These are phyloP conservation scores for Amanita molliuscula DNA, from an alignment of 768 basidiomycete species.

Conservation along the genomic window DNA sequence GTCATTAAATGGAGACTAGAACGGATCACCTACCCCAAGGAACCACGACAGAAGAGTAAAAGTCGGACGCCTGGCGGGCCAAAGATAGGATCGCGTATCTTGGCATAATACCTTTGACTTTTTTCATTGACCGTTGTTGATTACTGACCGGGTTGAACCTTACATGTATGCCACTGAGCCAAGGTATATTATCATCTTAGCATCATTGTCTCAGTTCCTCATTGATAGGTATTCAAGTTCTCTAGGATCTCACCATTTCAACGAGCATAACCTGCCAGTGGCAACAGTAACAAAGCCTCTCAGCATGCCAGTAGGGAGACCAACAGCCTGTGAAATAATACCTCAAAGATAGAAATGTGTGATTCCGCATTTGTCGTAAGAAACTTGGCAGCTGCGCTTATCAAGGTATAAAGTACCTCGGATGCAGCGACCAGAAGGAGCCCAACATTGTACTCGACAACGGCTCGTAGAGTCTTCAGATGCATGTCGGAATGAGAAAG, in stretches of 20 bases:
- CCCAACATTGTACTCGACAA: background rate
- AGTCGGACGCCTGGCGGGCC: constrained; percentile 42
- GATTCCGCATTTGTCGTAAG: background rate
- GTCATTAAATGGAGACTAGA: background rate
- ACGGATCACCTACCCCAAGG: constrained; percentile 39
- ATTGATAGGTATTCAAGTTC: background rate
- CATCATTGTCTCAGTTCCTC: background rate
- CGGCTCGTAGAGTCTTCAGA: background rate
- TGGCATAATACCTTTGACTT: constrained; percentile 24
- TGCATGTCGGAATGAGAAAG: too few relatives aligned
- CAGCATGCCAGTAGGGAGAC: background rate
- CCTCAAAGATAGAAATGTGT: background rate
- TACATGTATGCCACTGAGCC: constrained; percentile 1
- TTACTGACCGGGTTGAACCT: background rate
- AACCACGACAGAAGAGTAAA: constrained; percentile 20
- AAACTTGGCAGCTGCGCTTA: background rate
- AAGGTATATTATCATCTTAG: background rate
- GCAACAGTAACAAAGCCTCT: background rate
- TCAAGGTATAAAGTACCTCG: background rate
- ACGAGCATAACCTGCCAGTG: background rate
- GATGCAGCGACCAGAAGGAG: background rate
- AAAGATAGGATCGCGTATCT: constrained; percentile 38
- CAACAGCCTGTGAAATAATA: background rate
- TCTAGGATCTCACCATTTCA: background rate
- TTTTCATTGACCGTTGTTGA: background rate